Conservation (phyloP, 2,329 filamentous ascomycete genomes). For the Chaetomium olivaceum region DNA sequence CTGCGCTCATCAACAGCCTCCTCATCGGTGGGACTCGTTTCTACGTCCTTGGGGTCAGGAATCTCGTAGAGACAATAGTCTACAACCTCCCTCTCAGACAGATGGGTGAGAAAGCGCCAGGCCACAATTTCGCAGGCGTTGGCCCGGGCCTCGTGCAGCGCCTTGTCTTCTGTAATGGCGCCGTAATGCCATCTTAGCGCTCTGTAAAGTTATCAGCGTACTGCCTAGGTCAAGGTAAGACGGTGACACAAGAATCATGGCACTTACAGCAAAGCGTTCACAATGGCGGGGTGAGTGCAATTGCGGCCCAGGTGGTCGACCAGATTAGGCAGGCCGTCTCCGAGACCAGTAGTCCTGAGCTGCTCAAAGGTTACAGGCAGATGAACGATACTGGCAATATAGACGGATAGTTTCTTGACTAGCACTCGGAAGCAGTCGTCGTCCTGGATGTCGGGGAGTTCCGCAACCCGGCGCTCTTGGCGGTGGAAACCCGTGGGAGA, state of each 20-base stretch:
- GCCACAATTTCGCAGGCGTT: slow-evolving; percentile 79
- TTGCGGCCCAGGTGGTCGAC: slow-evolving; percentile 64
- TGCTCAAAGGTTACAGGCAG: slow-evolving; percentile 73
- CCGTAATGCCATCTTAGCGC: slow-evolving; percentile 76
- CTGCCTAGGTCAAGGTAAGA: not conserved
- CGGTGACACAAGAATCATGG: not conserved
- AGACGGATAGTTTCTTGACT: slow-evolving; percentile 65
- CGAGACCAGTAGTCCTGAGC: slow-evolving; percentile 65
- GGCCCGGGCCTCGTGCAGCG: slow-evolving; percentile 67
- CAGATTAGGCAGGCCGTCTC: slow-evolving; percentile 57
- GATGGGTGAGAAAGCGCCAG: slow-evolving; percentile 71
- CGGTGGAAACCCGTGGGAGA: slow-evolving; percentile 37
- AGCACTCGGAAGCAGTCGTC: slow-evolving; percentile 64
- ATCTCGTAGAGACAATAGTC: slow-evolving; percentile 75
- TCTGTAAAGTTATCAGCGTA: slow-evolving; percentile 42
- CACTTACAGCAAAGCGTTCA: slow-evolving; percentile 71
- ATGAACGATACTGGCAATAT: slow-evolving; percentile 59
- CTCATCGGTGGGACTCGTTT: slow-evolving; percentile 39
- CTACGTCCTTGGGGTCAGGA: slow-evolving; percentile 44
- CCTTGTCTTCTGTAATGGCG: slow-evolving; percentile 61
- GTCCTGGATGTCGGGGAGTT: slow-evolving; percentile 58
- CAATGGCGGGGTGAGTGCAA: slow-evolving; percentile 68
- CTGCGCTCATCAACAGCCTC: slow-evolving; percentile 46
- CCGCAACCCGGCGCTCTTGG: slow-evolving; percentile 31
- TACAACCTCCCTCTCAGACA: slow-evolving; percentile 72